Conservation (phyloP, 768 basidiomycete species). For the Steccherinum ochraceum region DNA sequence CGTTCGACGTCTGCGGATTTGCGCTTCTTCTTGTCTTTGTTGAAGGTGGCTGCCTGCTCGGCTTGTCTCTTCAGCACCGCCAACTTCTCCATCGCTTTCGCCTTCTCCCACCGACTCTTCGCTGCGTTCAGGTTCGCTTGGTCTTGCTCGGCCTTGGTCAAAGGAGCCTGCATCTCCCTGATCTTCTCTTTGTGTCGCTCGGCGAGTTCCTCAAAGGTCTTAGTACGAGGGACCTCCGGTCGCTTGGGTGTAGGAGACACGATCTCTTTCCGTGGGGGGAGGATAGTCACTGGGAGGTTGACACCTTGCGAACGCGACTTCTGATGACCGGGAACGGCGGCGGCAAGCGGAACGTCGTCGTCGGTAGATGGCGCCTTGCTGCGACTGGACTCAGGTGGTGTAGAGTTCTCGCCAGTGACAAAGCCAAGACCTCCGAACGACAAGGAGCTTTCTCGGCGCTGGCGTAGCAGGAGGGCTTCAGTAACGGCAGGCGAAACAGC, state of each 20-base stretch:
- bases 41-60: slow-evolving; percentile 45
- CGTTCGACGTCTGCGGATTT: slow-evolving; percentile 11
- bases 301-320: slow-evolving; percentile 20
- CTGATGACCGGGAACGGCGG: slow-evolving; percentile 17
- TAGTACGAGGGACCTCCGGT: slow-evolving; percentile 45
- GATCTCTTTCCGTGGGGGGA: slow-evolving; percentile 37
- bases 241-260: slow-evolving; percentile 40
- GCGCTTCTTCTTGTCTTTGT: slow-evolving; percentile 36
- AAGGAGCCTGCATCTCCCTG: slow-evolving; percentile 72
- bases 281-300: slow-evolving; percentile 31
- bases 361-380: not conserved
- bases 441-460: slow-evolving; percentile 63
- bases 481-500: slow-evolving; percentile 67
- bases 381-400: not conserved
- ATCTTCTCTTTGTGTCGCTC: slow-evolving; percentile 85
- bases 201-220: slow-evolving; percentile 83
- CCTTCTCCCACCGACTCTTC: slow-evolving; percentile 75
- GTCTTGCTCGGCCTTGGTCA: slow-evolving; percentile 77
- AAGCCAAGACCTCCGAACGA: slow-evolving; percentile 25
- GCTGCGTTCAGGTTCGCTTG: slow-evolving; percentile 72
- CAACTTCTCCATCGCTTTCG: slow-evolving; percentile 67
- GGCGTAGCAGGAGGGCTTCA: slow-evolving; percentile 67
- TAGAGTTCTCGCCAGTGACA: not conserved
- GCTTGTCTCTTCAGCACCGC: slow-evolving; percentile 67
- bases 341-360: slow-evolving; percentile 39